phyloP scores from a whole-genome alignment of 768 basidiomycete species.

The Trichaptum fuscoviolaceum region DNA sequence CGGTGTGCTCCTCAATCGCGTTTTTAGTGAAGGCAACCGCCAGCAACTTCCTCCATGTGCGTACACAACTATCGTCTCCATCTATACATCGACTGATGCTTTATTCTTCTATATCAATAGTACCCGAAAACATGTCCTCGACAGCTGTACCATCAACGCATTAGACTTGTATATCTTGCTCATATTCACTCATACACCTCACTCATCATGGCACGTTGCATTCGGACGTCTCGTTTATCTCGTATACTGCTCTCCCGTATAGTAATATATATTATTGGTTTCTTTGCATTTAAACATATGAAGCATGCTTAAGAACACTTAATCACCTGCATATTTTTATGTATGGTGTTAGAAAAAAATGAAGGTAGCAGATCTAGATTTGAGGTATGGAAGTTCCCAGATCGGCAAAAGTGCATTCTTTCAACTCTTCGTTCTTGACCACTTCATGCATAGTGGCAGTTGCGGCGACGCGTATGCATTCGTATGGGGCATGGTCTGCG shows the following conservation, averaged over 20 bases:
- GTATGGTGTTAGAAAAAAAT: no score
- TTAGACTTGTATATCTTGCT: conserved; percentile 41
- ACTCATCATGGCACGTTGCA: conserved; percentile 1
- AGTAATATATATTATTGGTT: conserved; percentile 2
- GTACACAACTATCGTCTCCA: conserved; percentile 23
- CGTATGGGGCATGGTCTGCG: not conserved
- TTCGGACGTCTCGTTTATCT: not conserved
- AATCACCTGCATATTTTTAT: no score
- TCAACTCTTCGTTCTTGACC: not conserved
- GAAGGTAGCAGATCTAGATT: no score
- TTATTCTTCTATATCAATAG: conserved; percentile 21
- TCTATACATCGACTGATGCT: conserved; percentile 12
- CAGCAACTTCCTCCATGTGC: conserved; percentile 76
- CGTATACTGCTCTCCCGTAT: not conserved
- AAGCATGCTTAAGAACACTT: not conserved
- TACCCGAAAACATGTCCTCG: conserved; percentile 54
- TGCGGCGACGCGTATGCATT: not conserved
- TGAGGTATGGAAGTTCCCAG: no score
- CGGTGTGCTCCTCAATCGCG: conserved; percentile 84
- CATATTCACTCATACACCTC: not conserved
- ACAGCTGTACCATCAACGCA: conserved; percentile 36
- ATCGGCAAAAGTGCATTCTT: no score
- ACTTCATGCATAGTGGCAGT: not conserved
- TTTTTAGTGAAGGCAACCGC: conserved; percentile 78
- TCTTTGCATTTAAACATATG: not conserved